Evolutionary conservation across 805 yeast genomes (phyloP), one percentile per base, ranked within the genome.

Genomic region (Saturnispora besseyi): DNA sequence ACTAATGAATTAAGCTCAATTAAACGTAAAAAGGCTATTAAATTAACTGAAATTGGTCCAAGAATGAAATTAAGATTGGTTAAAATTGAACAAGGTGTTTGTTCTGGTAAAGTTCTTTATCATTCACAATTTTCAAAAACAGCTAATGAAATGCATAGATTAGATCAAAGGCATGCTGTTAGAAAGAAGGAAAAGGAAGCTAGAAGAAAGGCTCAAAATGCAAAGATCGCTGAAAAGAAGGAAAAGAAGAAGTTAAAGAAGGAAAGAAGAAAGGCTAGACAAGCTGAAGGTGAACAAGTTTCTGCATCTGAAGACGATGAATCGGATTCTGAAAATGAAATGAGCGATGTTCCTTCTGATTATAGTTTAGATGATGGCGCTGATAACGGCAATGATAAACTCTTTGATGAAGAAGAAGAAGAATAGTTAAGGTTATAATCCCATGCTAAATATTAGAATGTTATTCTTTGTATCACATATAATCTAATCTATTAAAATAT

Each of bases 31-130:
- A 79, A 86, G 60, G 98, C 99, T 1, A 87, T 93, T 58, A 90
- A 88, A 64, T 73, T 93, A 46, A 87, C 91, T 1, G 99, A 93
- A 66, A 71, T 91, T 45, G 99, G 99, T 0, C 99, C 99, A 34
- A 76, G 99, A 56, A 68, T 93, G 66, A 79, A 78, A 57, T 70
- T 93, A 66, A 72, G 80, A 46, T 70, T 93, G 51, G 70, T 84
- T 45, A 93, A 93, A 69, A 87, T 93, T 48, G 97, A 91, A 67
- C 98, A 91, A 62, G 96, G 93, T 15, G 77, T 87, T 22, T 91
- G 96, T 51, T 72, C 82, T 0, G 96, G 97, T 47, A 90, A 87
- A 68, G 87, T 93, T 15, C 66, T 93, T 53, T 87, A 85, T 67
- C 99, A 93, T 64, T 75, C 87, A 42, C 75, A 71, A 48, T 72